Evolutionary conservation across 2,329 filamentous ascomycete genomes (phyloP), one percentile per base, ranked within the genome.

Genomic region (Fusarium sp.): DNA sequence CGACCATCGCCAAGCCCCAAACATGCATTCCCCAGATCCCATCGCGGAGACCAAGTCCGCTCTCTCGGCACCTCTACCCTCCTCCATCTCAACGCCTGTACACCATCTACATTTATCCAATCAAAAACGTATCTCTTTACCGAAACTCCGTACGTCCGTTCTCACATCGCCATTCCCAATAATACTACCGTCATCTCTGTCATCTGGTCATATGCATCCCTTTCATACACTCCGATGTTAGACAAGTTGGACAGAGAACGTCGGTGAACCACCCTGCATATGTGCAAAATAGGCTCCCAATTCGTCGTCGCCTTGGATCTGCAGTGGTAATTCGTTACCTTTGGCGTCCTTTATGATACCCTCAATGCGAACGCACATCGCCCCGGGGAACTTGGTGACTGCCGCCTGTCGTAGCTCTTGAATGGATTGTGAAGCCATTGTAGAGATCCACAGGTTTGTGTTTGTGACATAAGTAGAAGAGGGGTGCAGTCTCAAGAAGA

Each of bases 271-370:
- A 14, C 75, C 84, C 68, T 87, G 81, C 27, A 90, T 83, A 75
- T 92, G 90, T 48, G 86, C 83, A 70, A 96, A 78, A 79, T 94
- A 95, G 1, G 90, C 90, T 63, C 86, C 86, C 66, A 96, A 78
- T 80, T 95, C 92, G 66, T 89, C 87, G 72, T 94, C 90, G 42
- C 89, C 85, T 57, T 90, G 89, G 72, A 95, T 90, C 58, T 85
- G 81, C 73, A 92, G 86, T 18, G 82, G 82, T 46, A 92, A 82
- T 74, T 93, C 90, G 51, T 84, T 84, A 7, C 87, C 89, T 68
- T 84, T 84, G 16, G 81, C 83, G 73, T 88, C 84, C 73, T 86
- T 88, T 53, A 93, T 83, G 27, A 93, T 79, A 4, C 91, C 92
- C 72, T 93, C 88, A 18, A 94, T 84, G 28, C 85, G 85, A 34